phyloP scores from a whole-genome alignment of 1,139 yeast species.

The Candida sp. region DNA sequence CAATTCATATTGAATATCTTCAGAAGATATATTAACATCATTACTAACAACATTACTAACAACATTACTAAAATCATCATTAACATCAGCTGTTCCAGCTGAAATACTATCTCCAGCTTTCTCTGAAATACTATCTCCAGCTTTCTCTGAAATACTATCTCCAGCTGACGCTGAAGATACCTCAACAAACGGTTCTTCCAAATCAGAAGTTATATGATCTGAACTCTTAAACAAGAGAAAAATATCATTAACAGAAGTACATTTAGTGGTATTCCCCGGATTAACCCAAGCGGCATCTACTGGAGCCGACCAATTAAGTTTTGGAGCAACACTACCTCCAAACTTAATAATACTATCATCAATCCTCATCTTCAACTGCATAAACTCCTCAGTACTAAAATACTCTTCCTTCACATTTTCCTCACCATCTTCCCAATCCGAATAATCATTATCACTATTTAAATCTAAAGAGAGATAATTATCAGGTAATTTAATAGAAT shows the following conservation, averaged over 20 bases:
- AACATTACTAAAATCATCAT: too few species aligned
- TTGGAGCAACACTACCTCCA: constrained; percentile 72
- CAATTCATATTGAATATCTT: constrained; percentile 44
- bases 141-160: too few species aligned
- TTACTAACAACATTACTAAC: too few species aligned
- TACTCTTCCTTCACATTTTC: constrained; percentile 14
- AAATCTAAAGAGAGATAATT: constrained; percentile 35
- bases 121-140: too few species aligned
- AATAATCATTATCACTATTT: constrained; percentile 61
- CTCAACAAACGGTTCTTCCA: constrained; percentile 66
- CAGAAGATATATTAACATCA: too few species aligned
- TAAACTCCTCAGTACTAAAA: constrained; percentile 3
- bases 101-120: too few species aligned
- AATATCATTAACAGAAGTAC: constrained; percentile 67
- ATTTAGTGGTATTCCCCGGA: constrained; percentile 70
- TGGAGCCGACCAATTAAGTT: constrained; percentile 96
- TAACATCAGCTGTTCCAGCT: too few species aligned
- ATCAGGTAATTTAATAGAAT: constrained; percentile 68
- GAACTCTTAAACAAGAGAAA: constrained; percentile 82
- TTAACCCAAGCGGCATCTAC: constrained; percentile 93
- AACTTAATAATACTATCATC: too few species aligned
- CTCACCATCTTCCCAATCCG: constrained; percentile 65
- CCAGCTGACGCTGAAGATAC: constrained; percentile 9
- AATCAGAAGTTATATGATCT: constrained; percentile 81
- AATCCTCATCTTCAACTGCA: constrained; percentile 31